A percentile compares a stretch with the other conserved stretches of the same genome.
phyloP scores from a whole-genome alignment of 495 filamentous ascomycete species.

The Penicillium robsamsonii region DNA sequence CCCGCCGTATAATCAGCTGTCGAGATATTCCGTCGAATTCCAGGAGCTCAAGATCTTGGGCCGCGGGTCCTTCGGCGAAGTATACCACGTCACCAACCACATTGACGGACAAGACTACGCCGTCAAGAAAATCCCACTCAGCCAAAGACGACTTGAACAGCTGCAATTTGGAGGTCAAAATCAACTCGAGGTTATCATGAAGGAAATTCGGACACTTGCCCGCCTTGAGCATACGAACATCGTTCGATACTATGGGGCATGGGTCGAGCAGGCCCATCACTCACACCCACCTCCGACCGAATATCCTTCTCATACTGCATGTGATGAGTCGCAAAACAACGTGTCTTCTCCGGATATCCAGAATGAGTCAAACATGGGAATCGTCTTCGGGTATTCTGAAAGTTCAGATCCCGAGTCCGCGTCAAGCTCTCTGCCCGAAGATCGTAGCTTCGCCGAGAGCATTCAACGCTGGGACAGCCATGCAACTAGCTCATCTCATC shows the following conservation, averaged over 20 bases:
- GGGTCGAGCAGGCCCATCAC: conserved; percentile 48
- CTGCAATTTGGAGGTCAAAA: conserved; percentile 46
- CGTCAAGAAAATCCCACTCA: conserved; percentile 54
- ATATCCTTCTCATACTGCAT: conserved; percentile 21
- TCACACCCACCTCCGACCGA: conserved; percentile 17
- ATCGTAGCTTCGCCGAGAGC: conserved; percentile 18
- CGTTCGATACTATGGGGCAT: conserved; percentile 54
- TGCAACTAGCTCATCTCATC: conserved; percentile 26
- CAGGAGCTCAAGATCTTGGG: conserved; percentile 45
- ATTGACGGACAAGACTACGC: conserved; percentile 54
- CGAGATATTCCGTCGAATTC: conserved; percentile 46
- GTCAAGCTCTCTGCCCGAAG: conserved; percentile 26
- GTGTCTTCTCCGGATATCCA: conserved; percentile 14
- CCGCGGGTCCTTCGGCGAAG: conserved; percentile 53
- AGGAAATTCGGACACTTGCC: conserved; percentile 53
- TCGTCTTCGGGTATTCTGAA: conserved; percentile 42
- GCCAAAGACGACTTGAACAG: conserved; percentile 44
- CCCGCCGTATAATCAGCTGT: conserved; percentile 24
- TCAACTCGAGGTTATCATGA: conserved; percentile 50
- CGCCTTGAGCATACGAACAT: conserved; percentile 54
- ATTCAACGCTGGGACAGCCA: conserved; percentile 28
- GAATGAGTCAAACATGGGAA: conserved; percentile 40
- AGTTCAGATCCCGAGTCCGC: conserved; percentile 16
- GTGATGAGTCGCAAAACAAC: conserved; percentile 18
- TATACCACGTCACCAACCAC: conserved; percentile 51